Conservation (phyloP, 1,284 basidiomycete genomes). For the Ceratobasidium papillatum region DNA sequence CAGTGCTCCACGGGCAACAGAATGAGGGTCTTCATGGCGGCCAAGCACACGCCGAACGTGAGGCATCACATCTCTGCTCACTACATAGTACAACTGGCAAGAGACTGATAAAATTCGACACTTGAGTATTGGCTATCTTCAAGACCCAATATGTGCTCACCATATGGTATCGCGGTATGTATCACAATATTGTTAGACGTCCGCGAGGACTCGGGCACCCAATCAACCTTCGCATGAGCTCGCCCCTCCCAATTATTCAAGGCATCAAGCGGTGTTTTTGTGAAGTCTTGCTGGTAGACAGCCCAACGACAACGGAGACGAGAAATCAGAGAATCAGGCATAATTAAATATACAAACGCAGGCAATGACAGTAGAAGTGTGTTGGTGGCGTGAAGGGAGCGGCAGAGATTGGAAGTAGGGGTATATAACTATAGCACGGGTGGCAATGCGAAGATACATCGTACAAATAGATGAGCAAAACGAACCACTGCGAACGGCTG, state of each 20-base stretch:
- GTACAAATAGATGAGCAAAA: too few species aligned
- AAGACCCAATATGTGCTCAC: not conserved
- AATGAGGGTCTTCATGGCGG: not conserved
- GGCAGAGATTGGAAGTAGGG: too few species aligned
- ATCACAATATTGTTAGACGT: not conserved
- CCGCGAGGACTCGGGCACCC: not conserved
- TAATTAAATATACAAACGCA: too few species aligned
- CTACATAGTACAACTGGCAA: not conserved
- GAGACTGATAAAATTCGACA: not conserved
- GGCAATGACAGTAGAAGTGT: too few species aligned
- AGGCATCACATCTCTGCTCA: not conserved
- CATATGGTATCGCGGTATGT: not conserved
- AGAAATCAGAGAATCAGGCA: not conserved
- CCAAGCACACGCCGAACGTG: not conserved
- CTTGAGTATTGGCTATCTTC: not conserved
- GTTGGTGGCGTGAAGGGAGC: too few species aligned
- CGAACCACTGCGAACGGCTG: too few species aligned
- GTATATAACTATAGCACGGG: too few species aligned
- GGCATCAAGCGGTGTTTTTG: not conserved
- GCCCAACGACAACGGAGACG: not conserved
- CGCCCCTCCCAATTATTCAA: slow-evolving; percentile 3
- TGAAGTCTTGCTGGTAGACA: not conserved
- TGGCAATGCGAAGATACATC: too few species aligned
- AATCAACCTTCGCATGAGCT: slow-evolving; percentile 7
- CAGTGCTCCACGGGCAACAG: not conserved